A percentile compares a stretch with the other conserved stretches of the same genome.
Conservation (phyloP, 352 stramenopile genomes). For the Phytophthora colocasiae region DNA sequence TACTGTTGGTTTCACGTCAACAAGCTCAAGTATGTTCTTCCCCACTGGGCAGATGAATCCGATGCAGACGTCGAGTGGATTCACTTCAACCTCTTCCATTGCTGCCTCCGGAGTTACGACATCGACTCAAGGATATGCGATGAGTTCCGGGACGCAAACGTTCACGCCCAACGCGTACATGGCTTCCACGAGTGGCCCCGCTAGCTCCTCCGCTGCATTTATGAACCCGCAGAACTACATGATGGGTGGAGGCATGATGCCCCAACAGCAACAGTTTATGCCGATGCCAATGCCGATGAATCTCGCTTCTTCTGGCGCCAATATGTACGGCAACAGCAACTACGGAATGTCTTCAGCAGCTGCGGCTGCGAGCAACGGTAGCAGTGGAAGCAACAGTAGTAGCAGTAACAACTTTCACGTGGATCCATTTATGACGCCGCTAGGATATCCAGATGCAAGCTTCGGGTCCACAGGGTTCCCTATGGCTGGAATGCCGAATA, state of each 20-base stretch:
- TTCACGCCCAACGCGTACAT: conserved; percentile 56
- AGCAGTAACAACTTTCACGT: conserved; percentile 52
- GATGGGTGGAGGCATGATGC: conserved; percentile 61
- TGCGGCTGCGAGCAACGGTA: conserved; percentile 20
- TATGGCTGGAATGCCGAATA: conserved; percentile 45
- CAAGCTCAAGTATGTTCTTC: conserved; percentile 48
- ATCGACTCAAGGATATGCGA: conserved; percentile 42
- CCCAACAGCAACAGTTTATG: conserved; percentile 69
- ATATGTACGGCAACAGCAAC: conserved; percentile 61
- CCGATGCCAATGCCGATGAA: conserved; percentile 66
- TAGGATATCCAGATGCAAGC: conserved; percentile 44
- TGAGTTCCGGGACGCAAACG: conserved; percentile 40
- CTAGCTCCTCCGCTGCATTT: conserved; percentile 34
- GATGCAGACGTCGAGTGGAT: conserved; percentile 35
- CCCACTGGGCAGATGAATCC: conserved; percentile 36
- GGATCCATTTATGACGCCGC: conserved; percentile 75
- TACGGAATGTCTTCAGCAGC: conserved; percentile 42
- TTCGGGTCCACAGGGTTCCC: conserved; percentile 51
- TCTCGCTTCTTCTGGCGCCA: conserved; percentile 34
- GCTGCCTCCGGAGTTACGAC: conserved; percentile 28
- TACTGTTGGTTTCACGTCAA: conserved; percentile 28
- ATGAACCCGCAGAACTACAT: conserved; percentile 62
- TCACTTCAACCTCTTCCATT: conserved; percentile 40
- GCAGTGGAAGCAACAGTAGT: conserved; percentile 24
- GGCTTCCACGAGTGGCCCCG: conserved; percentile 27